These are phyloP conservation scores for Physcomitrellopsis africana DNA, from an alignment of 225 moss, liverwort and hornwort genomes.

Conservation along the genomic window DNA sequence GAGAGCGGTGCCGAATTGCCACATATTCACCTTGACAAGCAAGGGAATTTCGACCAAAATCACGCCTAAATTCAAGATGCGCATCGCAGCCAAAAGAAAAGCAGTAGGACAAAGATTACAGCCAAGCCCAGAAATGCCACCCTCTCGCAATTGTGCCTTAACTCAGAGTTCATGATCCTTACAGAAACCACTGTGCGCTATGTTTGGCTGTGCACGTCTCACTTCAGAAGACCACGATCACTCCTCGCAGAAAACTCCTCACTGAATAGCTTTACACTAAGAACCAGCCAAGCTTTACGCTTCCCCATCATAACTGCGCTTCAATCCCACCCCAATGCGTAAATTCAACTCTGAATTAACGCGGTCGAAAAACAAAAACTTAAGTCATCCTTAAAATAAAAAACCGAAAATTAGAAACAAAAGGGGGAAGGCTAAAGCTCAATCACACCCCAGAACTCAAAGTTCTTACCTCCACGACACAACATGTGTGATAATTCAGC, in stretches of 20 bases:
- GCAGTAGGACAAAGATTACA: not conserved
- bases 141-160: not conserved
- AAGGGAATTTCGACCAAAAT: not conserved
- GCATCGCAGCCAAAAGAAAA: not conserved
- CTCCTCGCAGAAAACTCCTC: not conserved
- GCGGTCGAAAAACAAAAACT: not conserved
- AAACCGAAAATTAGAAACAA: not conserved
- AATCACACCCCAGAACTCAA: not conserved
- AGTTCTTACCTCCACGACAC: conserved; percentile 15
- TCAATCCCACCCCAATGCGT: not conserved
- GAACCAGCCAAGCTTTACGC: conserved; percentile 12
- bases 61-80: not conserved
- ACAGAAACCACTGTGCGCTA: not conserved
- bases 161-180: not conserved
- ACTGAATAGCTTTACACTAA: not conserved
- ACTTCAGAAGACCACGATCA: conserved; percentile 4
- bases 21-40: not conserved
- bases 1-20: not conserved
- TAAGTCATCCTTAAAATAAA: not conserved
- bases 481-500: conserved; percentile 1
- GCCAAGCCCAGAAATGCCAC: not conserved
- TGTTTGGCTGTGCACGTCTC: conserved; percentile 10
- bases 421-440: not conserved
- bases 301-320: conserved; percentile 18
- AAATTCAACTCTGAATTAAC: no score